phyloP scores from a whole-genome alignment of 345 rosid species.

The Chamaenerion angustifolium region DNA sequence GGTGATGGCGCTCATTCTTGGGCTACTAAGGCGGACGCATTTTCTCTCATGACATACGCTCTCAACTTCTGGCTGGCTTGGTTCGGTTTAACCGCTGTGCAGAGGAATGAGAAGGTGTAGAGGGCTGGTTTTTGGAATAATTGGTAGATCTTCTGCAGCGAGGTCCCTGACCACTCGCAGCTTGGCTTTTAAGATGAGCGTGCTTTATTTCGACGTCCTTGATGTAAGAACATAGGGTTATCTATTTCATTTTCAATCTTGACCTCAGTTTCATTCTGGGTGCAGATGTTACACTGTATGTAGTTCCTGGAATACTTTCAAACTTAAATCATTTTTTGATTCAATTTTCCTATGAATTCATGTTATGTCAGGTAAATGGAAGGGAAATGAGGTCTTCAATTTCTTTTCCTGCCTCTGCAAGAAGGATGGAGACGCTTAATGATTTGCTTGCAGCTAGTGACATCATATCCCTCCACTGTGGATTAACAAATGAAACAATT shows the following conservation, averaged over 20 bases:
- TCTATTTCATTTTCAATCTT: neutral
- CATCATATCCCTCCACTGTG: slow-evolving; percentile 82
- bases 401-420: too few species aligned
- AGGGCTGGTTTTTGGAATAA: slow-evolving; percentile 83
- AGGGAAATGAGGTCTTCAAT: slow-evolving; percentile 33
- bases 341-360: slow-evolving; percentile 5
- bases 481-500: slow-evolving; percentile 71
- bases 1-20: too few species aligned
- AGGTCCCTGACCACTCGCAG: too few species aligned
- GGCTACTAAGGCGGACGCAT: slow-evolving; percentile 84
- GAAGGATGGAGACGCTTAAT: slow-evolving; percentile 92
- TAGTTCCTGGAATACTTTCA: too few species aligned
- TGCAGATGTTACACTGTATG: neutral
- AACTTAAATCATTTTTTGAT: neutral
- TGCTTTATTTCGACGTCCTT: too few species aligned
- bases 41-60: slow-evolving; percentile 69
- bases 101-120: slow-evolving; percentile 94
- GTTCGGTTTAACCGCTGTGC: slow-evolving; percentile 83
- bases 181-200: too few species aligned
- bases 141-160: slow-evolving; percentile 92
- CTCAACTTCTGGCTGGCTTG: slow-evolving; percentile 90
- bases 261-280: neutral
- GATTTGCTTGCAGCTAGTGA: slow-evolving; percentile 94
- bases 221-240: too few species aligned
- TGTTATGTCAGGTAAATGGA: slow-evolving; percentile 44